Evolutionary conservation across 139 green algal genomes (phyloP), one percentile per base, ranked within the genome.

Genomic region (Diplosphaera chodatii): DNA sequence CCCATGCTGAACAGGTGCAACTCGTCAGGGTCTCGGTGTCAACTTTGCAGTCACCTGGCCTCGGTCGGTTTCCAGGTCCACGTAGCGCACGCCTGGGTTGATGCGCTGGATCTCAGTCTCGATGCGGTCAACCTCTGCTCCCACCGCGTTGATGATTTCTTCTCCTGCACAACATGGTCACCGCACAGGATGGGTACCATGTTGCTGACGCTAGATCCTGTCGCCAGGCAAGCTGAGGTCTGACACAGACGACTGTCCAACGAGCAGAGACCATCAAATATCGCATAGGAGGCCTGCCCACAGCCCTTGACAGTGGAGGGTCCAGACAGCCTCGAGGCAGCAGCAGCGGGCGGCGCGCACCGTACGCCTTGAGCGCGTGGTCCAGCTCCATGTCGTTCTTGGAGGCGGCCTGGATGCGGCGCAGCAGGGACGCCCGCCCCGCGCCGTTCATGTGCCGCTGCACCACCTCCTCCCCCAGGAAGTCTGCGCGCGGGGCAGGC

Each of bases 101-200:
- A 89, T 34, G 4, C 56, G 55, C 76, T 86, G 83, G 59, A 96
- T 91, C 68, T 93, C 88, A 3, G 55, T 62, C 78, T 97, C 92
- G 21, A 97, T 77, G 20, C 92, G 79, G 77, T 97, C 92, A 62
- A 97, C 90, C 80, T 97, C 92, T 15, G 82, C 89, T 1, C 91
- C 92, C 65, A 96, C 82, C 6, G 90, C 90, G 40, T 78, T 77
- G 13, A 97, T 87, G 22, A 96, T 87, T 29, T 87, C 84, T 13
- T 76, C 69, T 33, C 82, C 82, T 75, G 77, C 63, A 32, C 32
- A 0, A n/a, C 48, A 32, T 15, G n/a, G n/a, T n/a, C n/a, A n/a
- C n/a, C n/a, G n/a, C n/a, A n/a, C n/a, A n/a, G n/a, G n/a, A n/a
- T n/a, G n/a, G n/a, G n/a, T n/a, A n/a, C n/a, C n/a, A n/a, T n/a